Evolutionary conservation across 1,284 basidiomycete species (phyloP).

Genomic region (Microbotryomycetes sp.): DNA sequence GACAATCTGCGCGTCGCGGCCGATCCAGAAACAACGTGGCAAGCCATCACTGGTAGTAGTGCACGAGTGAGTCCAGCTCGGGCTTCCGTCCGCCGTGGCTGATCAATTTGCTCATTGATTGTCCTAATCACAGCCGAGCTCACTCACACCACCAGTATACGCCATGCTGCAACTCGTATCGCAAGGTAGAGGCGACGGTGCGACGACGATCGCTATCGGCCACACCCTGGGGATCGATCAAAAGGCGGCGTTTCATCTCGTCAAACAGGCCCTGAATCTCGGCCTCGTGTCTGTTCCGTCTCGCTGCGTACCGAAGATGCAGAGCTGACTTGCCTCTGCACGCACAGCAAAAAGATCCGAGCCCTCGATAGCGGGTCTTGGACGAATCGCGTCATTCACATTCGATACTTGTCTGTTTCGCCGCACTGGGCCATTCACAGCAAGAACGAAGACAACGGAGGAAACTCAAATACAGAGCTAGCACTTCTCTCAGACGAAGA

Average conservation of each 20-base stretch:
- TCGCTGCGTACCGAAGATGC: no score
- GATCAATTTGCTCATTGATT: background rate
- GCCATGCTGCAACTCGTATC: conserved; percentile 77
- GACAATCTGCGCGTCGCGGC: conserved; percentile 62
- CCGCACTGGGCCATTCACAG: conserved; percentile 26
- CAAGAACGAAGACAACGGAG: conserved; percentile 10
- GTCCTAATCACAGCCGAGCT: conserved; percentile 52
- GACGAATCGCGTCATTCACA: conserved; percentile 38
- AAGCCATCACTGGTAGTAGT: conserved; percentile 73
- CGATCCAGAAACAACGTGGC: conserved; percentile 62
- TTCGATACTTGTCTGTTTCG: conserved; percentile 33
- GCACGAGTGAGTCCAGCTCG: conserved; percentile 56
- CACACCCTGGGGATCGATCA: conserved; percentile 74
- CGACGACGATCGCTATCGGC: conserved; percentile 69
- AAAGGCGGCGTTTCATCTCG: conserved; percentile 78
- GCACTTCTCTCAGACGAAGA: background rate
- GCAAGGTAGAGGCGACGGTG: conserved; percentile 64
- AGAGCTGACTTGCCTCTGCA: background rate
- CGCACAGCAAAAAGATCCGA: conserved; percentile 34
- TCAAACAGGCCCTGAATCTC: conserved; percentile 62
- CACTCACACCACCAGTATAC: conserved; percentile 74
- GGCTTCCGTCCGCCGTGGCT: background rate
- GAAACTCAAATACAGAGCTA: background rate
- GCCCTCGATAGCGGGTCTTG: conserved; percentile 29
- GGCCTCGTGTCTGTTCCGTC: conserved; percentile 58